Evolutionary conservation across 1,284 basidiomycete species (phyloP).

Genomic region (Leccinum idahoense): DNA sequence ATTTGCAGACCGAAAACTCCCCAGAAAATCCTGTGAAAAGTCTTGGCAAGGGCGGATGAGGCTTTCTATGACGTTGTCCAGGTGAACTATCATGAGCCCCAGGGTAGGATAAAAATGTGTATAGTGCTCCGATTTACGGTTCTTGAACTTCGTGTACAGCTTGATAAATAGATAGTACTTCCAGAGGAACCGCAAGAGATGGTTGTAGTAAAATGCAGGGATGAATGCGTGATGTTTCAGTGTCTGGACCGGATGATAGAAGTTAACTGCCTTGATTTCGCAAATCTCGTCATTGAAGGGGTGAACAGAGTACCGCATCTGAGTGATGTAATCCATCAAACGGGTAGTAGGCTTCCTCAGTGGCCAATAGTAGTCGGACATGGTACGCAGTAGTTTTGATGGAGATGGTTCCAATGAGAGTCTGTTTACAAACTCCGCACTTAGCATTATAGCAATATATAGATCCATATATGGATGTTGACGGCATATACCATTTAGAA

Average conservation of each 20-base stretch:
- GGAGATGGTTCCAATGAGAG: too few relatives aligned
- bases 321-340: background rate
- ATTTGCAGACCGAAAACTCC: background rate
- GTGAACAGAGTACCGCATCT: background rate
- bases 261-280: background rate
- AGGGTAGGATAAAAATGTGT: background rate
- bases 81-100: background rate
- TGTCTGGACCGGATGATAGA: background rate
- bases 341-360: background rate
- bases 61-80: background rate
- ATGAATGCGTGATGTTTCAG: background rate
- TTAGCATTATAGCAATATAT: too few relatives aligned
- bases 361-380: background rate
- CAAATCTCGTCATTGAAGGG: background rate
- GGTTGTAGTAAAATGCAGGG: background rate
- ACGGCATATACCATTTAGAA: too few relatives aligned
- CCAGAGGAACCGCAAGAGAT: background rate
- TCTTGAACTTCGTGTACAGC: background rate
- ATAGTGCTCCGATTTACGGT: background rate
- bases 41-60: background rate
- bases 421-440: too few relatives aligned
- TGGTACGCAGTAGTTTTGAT: background rate
- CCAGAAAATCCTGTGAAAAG: background rate
- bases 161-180: background rate
- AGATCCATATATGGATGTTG: too few relatives aligned